Conservation (phyloP, 768 basidiomycete species). For the Suillus occidentalis region DNA sequence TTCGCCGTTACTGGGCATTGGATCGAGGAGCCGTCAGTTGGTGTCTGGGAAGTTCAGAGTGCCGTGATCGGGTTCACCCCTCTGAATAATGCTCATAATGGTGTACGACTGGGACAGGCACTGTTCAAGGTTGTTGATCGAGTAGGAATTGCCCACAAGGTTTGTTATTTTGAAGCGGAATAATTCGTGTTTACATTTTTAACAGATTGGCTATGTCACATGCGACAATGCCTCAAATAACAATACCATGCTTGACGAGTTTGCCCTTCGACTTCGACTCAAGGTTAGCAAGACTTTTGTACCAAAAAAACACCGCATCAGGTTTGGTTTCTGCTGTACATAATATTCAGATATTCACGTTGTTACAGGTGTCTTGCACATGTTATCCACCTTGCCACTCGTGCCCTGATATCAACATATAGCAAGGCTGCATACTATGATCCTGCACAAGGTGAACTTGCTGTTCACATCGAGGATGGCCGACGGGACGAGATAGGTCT, state of each 20-base stretch:
- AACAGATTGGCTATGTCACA: conserved; percentile 38
- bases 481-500: conserved; percentile 24
- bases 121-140: conserved; percentile 18
- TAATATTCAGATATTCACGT: no score
- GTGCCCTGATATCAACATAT: conserved; percentile 29
- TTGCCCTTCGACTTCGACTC: no score
- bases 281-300: no score
- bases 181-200: no score
- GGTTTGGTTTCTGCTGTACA: no score
- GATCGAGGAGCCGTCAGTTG: conserved; percentile 32
- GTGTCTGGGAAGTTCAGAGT: conserved; percentile 29
- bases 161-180: no score
- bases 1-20: conserved; percentile 41
- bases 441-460: conserved; percentile 18
- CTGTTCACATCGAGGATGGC: conserved; percentile 5
- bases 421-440: conserved; percentile 28
- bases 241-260: conserved; percentile 34
- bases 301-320: conserved; percentile 5
- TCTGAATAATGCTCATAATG: conserved; percentile 40
- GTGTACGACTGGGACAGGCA: conserved; percentile 34
- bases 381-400: conserved; percentile 35
- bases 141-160: no score
- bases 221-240: conserved; percentile 41
- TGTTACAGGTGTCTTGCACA: conserved; percentile 33
- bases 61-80: conserved; percentile 37